A percentile compares a stretch with the other conserved stretches of the same genome.
These are phyloP conservation scores for Salicornia ramosissima DNA, from an alignment of 148 eudicot genomes.

Conservation along the genomic window DNA sequence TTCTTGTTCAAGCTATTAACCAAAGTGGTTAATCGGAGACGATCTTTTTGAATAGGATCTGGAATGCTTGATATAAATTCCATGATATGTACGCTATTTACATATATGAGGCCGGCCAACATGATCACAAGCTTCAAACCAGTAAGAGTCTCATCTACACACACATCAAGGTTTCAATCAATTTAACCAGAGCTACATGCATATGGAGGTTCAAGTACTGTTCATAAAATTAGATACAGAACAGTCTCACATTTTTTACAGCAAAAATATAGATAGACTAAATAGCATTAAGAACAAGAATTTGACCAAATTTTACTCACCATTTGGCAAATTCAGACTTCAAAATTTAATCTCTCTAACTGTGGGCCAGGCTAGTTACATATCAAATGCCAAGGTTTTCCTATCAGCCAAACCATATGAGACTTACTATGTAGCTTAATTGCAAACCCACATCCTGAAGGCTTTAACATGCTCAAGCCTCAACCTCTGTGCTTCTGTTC, in stretches of 20 bases:
- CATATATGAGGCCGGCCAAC: background rate
- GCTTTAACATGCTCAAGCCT: conserved; percentile 74
- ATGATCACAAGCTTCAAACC: background rate
- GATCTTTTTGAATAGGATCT: background rate
- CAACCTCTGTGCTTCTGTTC: conserved; percentile 63
- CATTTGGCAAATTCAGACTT: background rate
- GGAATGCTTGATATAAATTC: background rate
- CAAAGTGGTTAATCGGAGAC: background rate
- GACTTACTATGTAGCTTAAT: conserved; percentile 30
- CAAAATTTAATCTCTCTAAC: background rate
- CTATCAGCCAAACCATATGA: background rate
- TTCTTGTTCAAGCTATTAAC: background rate
- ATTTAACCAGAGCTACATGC: background rate
- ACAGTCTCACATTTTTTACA: too few species aligned
- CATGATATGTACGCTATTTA: background rate
- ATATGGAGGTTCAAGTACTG: background rate
- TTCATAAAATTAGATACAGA: background rate
- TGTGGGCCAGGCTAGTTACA: background rate
- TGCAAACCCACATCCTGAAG: conserved; percentile 71
- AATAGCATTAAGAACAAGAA: conserved; percentile 1
- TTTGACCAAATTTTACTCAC: background rate
- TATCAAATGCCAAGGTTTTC: background rate
- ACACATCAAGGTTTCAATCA: background rate
- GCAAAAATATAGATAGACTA: background rate
- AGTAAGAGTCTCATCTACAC: background rate